Base-by-base conservation (phyloP, 768 basidiomycete species). In the Rhodotorula graminis region DNA sequence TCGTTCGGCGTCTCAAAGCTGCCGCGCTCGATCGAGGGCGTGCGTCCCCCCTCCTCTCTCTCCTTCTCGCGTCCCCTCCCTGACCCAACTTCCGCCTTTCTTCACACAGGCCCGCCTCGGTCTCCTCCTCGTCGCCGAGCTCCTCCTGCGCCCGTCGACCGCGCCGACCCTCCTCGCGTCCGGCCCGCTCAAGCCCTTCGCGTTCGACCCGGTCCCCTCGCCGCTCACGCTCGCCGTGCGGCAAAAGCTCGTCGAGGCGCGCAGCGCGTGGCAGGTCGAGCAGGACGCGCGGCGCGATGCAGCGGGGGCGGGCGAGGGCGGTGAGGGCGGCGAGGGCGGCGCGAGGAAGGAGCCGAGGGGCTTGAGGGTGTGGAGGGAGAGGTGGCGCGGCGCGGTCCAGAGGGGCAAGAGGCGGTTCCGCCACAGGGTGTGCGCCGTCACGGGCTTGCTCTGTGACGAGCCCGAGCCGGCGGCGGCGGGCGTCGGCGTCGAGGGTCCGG, bases 191-290 rank as follows among this genome's bases (percentile, higher is more conserved):
- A 18, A n/a, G 1, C 74, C 71, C 21, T 75, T 60, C 68, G 42
- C 42, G 8, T 75, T 75, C 65, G 74, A 72, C n/a, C 74, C 74
- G 19, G 64, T 72, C 56, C 74, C 74, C 16, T 72, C 71, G 0
- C 50, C 61, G 6, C 62, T 75, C 19, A 57, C 67, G 19, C 44
- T 65, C 53, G 64, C 67, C 12, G 33, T 73, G 42, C 67, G 72
- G 2, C 64, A 64, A 10, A 61, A 61, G 42, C 67, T 73, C 33
- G 72, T 69, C 61, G 72, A 69, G 37, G 72, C 72, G 25, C 52
- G 72, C 5, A 25, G 55, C 40, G 67, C 60, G 21, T 69, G 59
- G 72, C 49, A 14, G 68, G 18, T 15, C 46, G 53, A 37, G 31
- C 50, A 33, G 50, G 62, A 23, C 4, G 62, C 23, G 23, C 63